Evolutionary conservation across 2,329 filamentous ascomycete species (phyloP).

Genomic region (Chrysoporthe cubensis): DNA sequence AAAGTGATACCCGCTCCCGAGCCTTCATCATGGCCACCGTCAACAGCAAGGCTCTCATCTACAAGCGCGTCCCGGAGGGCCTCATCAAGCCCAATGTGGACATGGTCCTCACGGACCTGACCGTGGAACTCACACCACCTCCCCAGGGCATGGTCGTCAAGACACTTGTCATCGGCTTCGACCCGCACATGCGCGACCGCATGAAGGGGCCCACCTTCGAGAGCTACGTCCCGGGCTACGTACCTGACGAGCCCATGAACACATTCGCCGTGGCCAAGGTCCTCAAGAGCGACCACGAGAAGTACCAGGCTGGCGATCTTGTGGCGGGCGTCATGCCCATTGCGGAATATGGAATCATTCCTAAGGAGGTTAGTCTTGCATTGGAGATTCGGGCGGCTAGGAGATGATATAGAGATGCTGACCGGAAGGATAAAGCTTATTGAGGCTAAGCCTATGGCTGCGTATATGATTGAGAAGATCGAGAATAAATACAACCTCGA

Average conservation of each 20-base stretch:
- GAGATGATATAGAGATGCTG: background rate
- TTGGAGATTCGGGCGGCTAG: background rate
- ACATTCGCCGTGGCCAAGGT: slow-evolving; percentile 25
- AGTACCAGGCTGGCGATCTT: slow-evolving; percentile 55
- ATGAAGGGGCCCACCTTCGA: slow-evolving; percentile 26
- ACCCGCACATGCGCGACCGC: slow-evolving; percentile 29
- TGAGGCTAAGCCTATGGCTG: slow-evolving; percentile 22
- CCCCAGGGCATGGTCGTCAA: slow-evolving; percentile 27
- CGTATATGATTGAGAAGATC: slow-evolving; percentile 46
- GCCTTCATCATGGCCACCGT: slow-evolving; percentile 16
- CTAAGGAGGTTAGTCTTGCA: slow-evolving; percentile 38
- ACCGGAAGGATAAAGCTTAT: slow-evolving; percentile 38
- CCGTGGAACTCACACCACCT: slow-evolving; percentile 22
- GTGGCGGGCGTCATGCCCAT: slow-evolving; percentile 57
- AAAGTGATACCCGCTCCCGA: background rate
- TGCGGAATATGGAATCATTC: slow-evolving; percentile 65
- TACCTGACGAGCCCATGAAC: slow-evolving; percentile 21
- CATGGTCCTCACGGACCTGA: slow-evolving; percentile 23
- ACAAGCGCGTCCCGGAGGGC: slow-evolving; percentile 22
- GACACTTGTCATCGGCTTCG: slow-evolving; percentile 24
- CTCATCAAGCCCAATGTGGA: slow-evolving; percentile 22
- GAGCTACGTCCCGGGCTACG: slow-evolving; percentile 27
- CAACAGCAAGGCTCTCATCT: slow-evolving; percentile 24
- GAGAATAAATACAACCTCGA: slow-evolving; percentile 69
- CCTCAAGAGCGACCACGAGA: slow-evolving; percentile 24